These are phyloP conservation scores for Talaromyces thailandensis DNA, from an alignment of 495 filamentous ascomycete species.

Conservation along the genomic window DNA sequence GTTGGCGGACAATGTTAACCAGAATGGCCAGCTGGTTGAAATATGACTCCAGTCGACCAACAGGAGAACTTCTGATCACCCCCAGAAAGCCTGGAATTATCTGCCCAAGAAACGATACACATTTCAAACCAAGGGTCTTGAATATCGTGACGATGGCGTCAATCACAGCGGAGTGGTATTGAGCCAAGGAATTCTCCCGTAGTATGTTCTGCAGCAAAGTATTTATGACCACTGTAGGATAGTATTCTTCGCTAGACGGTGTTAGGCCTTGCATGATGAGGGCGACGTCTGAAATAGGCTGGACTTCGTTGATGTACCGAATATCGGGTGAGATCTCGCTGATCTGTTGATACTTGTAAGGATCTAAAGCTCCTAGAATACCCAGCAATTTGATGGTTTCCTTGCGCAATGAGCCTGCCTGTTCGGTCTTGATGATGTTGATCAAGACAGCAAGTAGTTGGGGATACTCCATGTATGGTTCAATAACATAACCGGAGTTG, in stretches of 20 bases:
- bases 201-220: constrained; percentile 80
- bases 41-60: constrained; percentile 76
- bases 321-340: constrained; percentile 39
- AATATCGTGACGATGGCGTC: constrained; percentile 99
- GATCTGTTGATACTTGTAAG: constrained; percentile 80
- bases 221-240: constrained; percentile 95
- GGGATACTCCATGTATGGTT: constrained; percentile 90
- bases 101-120: constrained; percentile 83
- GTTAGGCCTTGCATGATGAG: constrained; percentile 97
- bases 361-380: constrained; percentile 91
- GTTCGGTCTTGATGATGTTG: constrained; percentile 85
- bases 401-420: constrained; percentile 71
- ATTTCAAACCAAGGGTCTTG: constrained; percentile 88
- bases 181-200: constrained; percentile 75
- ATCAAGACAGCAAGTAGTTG: constrained; percentile 86
- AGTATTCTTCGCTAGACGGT: constrained; percentile 95
- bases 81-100: constrained; percentile 89
- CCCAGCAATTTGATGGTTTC: constrained; percentile 95
- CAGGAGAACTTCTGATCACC: constrained; percentile 70
- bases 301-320: constrained; percentile 44
- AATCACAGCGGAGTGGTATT: constrained; percentile 91
- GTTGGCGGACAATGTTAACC: constrained; percentile 90
- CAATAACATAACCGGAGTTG: constrained; percentile 95
- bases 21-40: constrained; percentile 92
- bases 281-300: constrained; percentile 81